Base-by-base conservation (phyloP, 768 basidiomycete genomes). In the Russula vinacea region DNA sequence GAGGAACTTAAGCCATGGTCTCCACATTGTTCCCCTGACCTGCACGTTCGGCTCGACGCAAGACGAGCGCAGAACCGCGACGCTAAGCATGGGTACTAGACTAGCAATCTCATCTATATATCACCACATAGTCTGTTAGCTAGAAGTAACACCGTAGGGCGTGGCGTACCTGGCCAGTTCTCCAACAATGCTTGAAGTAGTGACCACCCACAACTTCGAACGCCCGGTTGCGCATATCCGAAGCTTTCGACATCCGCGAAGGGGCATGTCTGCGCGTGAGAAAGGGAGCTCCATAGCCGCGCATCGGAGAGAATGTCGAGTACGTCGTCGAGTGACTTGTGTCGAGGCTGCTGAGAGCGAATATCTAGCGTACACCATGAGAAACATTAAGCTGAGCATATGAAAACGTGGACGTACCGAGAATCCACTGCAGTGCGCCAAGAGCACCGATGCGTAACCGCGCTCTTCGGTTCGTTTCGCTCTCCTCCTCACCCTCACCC, bases 141-240 rank as follows among this genome's bases (percentile, higher is more conserved):
- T 14, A 32, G 10, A 5, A 50, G 39, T 35, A 11, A 17, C 39
- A 11, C 10, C 13, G 14, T 17, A 4, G 33, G 3, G 17, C 13
- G 37, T 29, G 37, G 62, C 70, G 39, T 65, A 82, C 85, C 83
- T 76, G 83, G 80, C 58, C 75, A 79, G 29, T 59, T 73, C 49
- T 73, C 73, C n/a, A 83, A 70, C 22, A 86, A 69, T 10, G 74
- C 72, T 60, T 78, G 80, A 13, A 89, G 71, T 9, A 86, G 67
- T 4, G 71, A 70, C 88, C 94, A 96, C 0, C 85, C 83, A 13
- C 86, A 80, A 71, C 85, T 82, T 19, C 94, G 82, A 35, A 93
- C 87, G 45, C 78, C 80, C 3, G 92, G 89, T 68, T 94, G 90
- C 2, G 73, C 78, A 39, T 76, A 78, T 1, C 90, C 91, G 66